These are phyloP conservation scores for Scedosporium dehoogii DNA, from an alignment of 2,329 filamentous ascomycete species.

Conservation along the genomic window DNA sequence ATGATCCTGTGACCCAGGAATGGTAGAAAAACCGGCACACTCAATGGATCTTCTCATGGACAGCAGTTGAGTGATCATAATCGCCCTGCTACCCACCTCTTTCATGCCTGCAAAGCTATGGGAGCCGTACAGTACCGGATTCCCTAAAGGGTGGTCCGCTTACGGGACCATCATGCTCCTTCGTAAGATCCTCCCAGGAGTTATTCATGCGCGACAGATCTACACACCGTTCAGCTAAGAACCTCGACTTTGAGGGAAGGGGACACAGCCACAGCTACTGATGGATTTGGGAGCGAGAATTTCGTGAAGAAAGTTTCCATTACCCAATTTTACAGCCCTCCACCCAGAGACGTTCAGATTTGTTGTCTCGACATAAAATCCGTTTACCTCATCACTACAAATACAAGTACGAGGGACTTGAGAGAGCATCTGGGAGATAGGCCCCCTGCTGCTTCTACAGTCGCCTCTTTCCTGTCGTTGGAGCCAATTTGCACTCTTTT, in stretches of 20 bases:
- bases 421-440: background rate
- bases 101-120: too few species aligned
- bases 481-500: background rate
- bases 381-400: slow-evolving; percentile 3
- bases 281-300: background rate
- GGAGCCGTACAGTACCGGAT: too few species aligned
- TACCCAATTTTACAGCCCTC: background rate
- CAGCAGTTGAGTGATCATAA: too few species aligned
- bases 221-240: too few species aligned
- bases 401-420: background rate
- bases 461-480: background rate
- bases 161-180: too few species aligned
- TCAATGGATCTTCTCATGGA: too few species aligned
- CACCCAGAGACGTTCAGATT: background rate
- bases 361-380: background rate
- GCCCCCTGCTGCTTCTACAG: background rate
- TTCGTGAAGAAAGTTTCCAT: background rate
- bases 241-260: too few species aligned
- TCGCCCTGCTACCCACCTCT: too few species aligned
- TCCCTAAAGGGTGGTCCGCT: too few species aligned
- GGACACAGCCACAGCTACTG: slow-evolving; percentile 15
- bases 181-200: background rate
- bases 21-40: too few species aligned
- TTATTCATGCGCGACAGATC: too few species aligned
- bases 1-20: too few species aligned